A percentile compares a stretch with the other conserved stretches of the same genome.
Evolutionary conservation across 345 rosid genomes (phyloP).

Genomic region (Crucihimalaya himalaica): DNA sequence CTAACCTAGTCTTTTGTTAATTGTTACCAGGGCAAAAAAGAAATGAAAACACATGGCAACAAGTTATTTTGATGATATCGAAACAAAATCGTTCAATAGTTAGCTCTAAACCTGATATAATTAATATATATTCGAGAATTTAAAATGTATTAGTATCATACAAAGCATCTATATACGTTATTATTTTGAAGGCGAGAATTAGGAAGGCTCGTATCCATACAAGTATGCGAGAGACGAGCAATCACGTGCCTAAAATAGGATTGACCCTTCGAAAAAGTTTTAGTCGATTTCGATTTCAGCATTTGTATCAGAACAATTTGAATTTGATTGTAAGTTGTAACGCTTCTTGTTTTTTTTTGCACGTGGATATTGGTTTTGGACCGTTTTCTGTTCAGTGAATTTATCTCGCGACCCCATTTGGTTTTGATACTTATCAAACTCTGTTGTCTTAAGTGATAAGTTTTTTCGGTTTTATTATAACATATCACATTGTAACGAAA

Average conservation of each 20-base stretch:
- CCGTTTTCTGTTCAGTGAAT: not conserved
- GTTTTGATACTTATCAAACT: conserved; percentile 32
- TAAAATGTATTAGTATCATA: not conserved
- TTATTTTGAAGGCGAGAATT: not conserved
- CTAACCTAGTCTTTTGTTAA: too few relatives aligned
- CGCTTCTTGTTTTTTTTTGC: not conserved
- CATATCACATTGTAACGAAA: conserved; percentile 22
- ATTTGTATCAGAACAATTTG: conserved; percentile 26
- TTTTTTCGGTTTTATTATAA: conserved; percentile 8
- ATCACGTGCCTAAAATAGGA: conserved; percentile 8
- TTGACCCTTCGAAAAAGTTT: conserved; percentile 23
- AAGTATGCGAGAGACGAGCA: not conserved
- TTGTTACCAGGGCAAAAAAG: too few relatives aligned
- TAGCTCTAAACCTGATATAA: not conserved
- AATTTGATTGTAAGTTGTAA: conserved; percentile 34
- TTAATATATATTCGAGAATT: not conserved
- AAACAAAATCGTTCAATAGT: not conserved
- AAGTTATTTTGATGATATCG: not conserved
- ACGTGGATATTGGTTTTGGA: conserved; percentile 25
- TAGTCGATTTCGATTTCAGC: not conserved
- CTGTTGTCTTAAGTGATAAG: conserved; percentile 28
- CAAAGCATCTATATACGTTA: not conserved
- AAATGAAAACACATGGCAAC: too few relatives aligned
- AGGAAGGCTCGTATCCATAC: conserved; percentile 6
- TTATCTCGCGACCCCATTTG: conserved; percentile 9